These are phyloP conservation scores for Microascus cirrosus DNA, from an alignment of 2,329 filamentous ascomycete genomes.

Conservation along the genomic window DNA sequence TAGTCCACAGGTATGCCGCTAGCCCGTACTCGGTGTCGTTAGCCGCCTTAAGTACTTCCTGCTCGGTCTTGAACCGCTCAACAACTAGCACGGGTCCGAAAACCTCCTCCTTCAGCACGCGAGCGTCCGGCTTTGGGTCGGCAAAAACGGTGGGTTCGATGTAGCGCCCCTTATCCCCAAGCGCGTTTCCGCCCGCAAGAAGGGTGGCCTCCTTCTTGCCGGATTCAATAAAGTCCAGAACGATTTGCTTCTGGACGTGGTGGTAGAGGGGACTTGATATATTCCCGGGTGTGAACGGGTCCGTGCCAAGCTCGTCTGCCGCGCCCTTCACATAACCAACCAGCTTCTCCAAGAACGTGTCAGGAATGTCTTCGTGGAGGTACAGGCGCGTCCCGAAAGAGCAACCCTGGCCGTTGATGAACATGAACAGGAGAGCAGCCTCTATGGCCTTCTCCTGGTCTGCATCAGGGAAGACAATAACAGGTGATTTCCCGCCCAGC, in stretches of 20 bases:
- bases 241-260: conserved; percentile 55
- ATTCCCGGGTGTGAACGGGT: conserved; percentile 43
- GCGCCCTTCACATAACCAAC: conserved; percentile 41
- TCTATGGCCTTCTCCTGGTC: conserved; percentile 57
- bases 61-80: conserved; percentile 63
- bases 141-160: conserved; percentile 67
- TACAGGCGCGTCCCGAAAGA: conserved; percentile 67
- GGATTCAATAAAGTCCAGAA: conserved; percentile 48
- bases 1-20: conserved; percentile 67
- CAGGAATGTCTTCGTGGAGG: conserved; percentile 57
- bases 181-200: conserved; percentile 33
- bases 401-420: conserved; percentile 45
- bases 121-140: conserved; percentile 50
- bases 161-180: conserved; percentile 53
- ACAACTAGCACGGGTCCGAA: conserved; percentile 74
- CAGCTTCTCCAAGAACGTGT: conserved; percentile 53
- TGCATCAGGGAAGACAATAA: conserved; percentile 55
- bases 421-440: conserved; percentile 49
- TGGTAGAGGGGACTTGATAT: conserved; percentile 57
- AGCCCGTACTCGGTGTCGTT: conserved; percentile 70
- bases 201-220: conserved; percentile 17
- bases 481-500: conserved; percentile 60
- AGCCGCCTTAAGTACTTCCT: conserved; percentile 56
- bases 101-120: conserved; percentile 70
- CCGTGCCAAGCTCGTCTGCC: conserved; percentile 42